A percentile compares a stretch with the other conserved stretches of the same genome.
These are phyloP conservation scores for Dianthus caryophyllus DNA, from an alignment of 148 eudicot species.

Conservation along the genomic window DNA sequence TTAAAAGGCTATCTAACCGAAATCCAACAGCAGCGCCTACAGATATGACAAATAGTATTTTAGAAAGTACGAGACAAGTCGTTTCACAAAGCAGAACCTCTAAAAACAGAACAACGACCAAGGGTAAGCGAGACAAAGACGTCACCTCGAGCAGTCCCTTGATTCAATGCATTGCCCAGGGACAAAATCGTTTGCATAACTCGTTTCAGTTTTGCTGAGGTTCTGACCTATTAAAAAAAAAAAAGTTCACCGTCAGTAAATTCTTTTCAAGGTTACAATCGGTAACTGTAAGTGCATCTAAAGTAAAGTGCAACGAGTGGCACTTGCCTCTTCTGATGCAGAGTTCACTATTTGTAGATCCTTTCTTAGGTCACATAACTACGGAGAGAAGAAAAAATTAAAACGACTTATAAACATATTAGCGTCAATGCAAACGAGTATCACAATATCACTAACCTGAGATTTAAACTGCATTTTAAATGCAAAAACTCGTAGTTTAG, in stretches of 20 bases:
- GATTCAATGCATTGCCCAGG: constrained; percentile 94
- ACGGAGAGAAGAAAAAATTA: constrained; percentile 2
- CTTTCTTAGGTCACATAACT: constrained; percentile 79
- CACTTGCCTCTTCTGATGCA: constrained; percentile 75
- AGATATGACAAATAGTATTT: not conserved
- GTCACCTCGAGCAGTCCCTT: constrained; percentile 94
- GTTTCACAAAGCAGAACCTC: constrained; percentile 1
- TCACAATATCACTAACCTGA: constrained; percentile 48
- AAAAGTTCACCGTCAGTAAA: too few relatives aligned
- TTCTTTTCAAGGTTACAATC: constrained; percentile 4
- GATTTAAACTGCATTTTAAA: constrained; percentile 77
- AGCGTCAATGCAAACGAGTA: not conserved
- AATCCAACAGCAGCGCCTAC: constrained; percentile 95
- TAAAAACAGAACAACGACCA: not conserved
- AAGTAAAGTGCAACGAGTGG: constrained; percentile 6
- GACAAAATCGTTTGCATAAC: constrained; percentile 94
- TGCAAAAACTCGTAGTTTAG: constrained; percentile 85
- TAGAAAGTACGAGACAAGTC: not conserved
- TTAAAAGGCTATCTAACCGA: constrained; percentile 91
- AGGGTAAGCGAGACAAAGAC: not conserved
- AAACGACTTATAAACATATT: not conserved
- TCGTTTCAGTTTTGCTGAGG: constrained; percentile 73
- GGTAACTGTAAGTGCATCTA: not conserved
- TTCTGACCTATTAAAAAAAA: constrained; percentile 76
- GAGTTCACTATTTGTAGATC: constrained; percentile 62